Base-by-base conservation (phyloP, 352 stramenopile genomes). In the Globisporangium alternatum region DNA sequence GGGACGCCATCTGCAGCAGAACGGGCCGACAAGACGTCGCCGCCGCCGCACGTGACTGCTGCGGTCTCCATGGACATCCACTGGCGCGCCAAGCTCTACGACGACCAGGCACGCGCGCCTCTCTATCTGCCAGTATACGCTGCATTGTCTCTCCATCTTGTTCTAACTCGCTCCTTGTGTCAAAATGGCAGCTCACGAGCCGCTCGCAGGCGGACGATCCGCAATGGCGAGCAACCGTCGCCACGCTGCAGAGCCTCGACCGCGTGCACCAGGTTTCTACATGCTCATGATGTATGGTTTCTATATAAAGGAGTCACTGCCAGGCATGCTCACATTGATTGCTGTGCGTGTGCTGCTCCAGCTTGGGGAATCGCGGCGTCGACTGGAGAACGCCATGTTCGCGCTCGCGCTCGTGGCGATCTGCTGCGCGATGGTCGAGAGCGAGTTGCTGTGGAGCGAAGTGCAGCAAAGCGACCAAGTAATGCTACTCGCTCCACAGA, bases 341-440 rank as follows among this genome's bases (percentile, higher is more conserved):
- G n/a, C 31, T 57, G 1, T 47, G 2, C 9, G 10, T 45, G 25
- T 17, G 10, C 31, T 60, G 17, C 4, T 39, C 0, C 45, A 82
- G 75, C 45, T 82, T 19, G 44, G 56, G 0, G 17, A 58, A 1
- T 59, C 62, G 28, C 72, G 60, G 28, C 54, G 52, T 12, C 63
- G 68, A 4, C 62, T 80, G 37, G 80, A 88, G 60, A 88, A 70
- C 60, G 68, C 53, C 63, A 88, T 86, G 80, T 63, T 85, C 28
- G 48, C 64, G 7, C 31, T 77, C 28, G 71, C 75, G 9, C n/a
- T 72, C 33, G 56, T 77, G 12, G 68, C 66, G 51, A 75, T 86
- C 21, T 12, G 71, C 33, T 74, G 68, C 52, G 80, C 69, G n/a
- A 70, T 72, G 62, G 58, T 81, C 31, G 80, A 88, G 58, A 83